Conservation (phyloP, 2,329 filamentous ascomycete species). For the Curvularia hawaiiensis region DNA sequence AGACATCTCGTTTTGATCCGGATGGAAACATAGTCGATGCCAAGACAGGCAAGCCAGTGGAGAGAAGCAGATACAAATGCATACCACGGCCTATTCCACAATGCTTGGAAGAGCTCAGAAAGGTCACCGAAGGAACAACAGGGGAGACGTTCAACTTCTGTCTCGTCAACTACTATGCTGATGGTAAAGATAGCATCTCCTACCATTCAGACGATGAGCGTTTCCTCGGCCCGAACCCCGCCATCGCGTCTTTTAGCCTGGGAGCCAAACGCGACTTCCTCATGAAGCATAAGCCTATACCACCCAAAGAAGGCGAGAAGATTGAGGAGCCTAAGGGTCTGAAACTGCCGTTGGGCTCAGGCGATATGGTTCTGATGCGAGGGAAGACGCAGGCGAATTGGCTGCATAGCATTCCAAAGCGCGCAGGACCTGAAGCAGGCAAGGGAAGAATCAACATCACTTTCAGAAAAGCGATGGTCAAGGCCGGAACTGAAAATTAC, state of each 20-base stretch:
- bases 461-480: constrained; percentile 72
- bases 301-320: constrained; percentile 41
- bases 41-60: constrained; percentile 48
- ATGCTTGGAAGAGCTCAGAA: constrained; percentile 69
- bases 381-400: constrained; percentile 74
- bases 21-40: constrained; percentile 50
- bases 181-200: constrained; percentile 75
- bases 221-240: constrained; percentile 71
- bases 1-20: constrained; percentile 64
- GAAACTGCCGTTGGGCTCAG: constrained; percentile 64
- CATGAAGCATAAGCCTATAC: constrained; percentile 74
- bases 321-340: constrained; percentile 48
- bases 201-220: constrained; percentile 83
- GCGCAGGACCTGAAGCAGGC: constrained; percentile 66
- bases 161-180: constrained; percentile 83
- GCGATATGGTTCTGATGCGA: constrained; percentile 81
- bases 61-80: constrained; percentile 61
- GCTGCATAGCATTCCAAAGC: constrained; percentile 79
- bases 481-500: constrained; percentile 79
- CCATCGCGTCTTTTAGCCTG: constrained; percentile 76
- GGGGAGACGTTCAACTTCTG: constrained; percentile 77
- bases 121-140: constrained; percentile 68
- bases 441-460: constrained; percentile 76
- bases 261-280: constrained; percentile 76
- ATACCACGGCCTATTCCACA: constrained; percentile 71